Conservation (phyloP, 257 asterid species). For the Haberlea rhodopensis region DNA sequence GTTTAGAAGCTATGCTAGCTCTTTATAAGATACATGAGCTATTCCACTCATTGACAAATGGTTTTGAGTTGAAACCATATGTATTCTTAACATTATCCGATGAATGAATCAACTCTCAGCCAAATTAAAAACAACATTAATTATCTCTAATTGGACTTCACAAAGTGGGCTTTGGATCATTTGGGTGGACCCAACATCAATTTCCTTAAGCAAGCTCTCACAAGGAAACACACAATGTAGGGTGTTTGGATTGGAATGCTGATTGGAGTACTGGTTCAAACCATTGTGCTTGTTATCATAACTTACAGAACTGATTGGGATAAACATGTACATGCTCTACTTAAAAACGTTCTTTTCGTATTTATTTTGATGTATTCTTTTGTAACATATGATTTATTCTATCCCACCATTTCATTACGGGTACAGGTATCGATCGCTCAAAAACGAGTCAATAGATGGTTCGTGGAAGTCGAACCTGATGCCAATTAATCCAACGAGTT, state of each 20-base stretch:
- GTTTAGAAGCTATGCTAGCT: too few relatives aligned
- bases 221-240: constrained; percentile 23
- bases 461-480: constrained; percentile 28
- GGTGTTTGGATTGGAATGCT: constrained; percentile 63
- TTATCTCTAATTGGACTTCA: too few relatives aligned
- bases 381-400: not conserved
- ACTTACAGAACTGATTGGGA: constrained; percentile 53
- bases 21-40: too few relatives aligned
- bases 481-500: not conserved
- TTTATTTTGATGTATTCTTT: not conserved
- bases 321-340: constrained; percentile 29
- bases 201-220: not conserved
- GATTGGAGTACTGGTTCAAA: constrained; percentile 42
- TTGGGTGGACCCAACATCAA: too few relatives aligned
- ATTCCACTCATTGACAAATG: too few relatives aligned
- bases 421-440: constrained; percentile 37
- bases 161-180: too few relatives aligned
- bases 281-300: constrained; percentile 34
- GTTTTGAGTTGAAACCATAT: too few relatives aligned
- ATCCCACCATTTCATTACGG: too few relatives aligned
- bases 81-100: too few relatives aligned
- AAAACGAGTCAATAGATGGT: constrained; percentile 36
- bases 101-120: too few relatives aligned
- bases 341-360: not conserved
- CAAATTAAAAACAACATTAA: too few relatives aligned